Evolutionary conservation across 257 asterid genomes (phyloP).

Genomic region (Lavandula angustifolia): DNA sequence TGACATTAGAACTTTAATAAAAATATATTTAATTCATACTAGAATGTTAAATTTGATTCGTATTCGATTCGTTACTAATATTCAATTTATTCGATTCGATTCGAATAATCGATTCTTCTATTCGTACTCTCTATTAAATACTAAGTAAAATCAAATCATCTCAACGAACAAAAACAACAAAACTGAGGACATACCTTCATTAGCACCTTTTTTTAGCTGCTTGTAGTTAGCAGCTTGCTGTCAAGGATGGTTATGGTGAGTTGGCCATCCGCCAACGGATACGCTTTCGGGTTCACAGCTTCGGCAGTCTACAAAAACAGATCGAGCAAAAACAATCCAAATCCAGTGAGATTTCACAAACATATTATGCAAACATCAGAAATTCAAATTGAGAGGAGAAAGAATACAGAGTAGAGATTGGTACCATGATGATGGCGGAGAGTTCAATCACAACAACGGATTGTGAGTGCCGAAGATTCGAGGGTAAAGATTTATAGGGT

Average conservation of each 20-base stretch:
- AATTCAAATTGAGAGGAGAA: background rate
- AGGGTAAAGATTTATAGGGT: conserved; percentile 32
- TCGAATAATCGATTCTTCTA: no score
- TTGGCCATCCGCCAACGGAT: conserved; percentile 86
- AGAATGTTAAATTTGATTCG: no score
- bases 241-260: conserved; percentile 77
- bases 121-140: no score
- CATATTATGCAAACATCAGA: background rate
- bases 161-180: background rate
- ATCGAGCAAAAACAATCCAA: background rate
- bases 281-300: conserved; percentile 87
- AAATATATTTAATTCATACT: no score
- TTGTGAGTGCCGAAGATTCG: conserved; percentile 6
- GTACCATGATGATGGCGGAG: conserved; percentile 43
- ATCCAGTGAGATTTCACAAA: background rate
- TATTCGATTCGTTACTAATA: no score
- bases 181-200: conserved; percentile 57
- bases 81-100: no score
- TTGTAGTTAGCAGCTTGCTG: conserved; percentile 87
- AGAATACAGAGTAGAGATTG: background rate
- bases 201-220: conserved; percentile 95
- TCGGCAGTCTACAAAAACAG: conserved; percentile 53
- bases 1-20: no score
- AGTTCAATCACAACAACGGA: conserved; percentile 1
- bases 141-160: background rate